These are phyloP conservation scores for Hypocrella siamensis DNA, from an alignment of 2,329 filamentous ascomycete genomes.

Conservation along the genomic window DNA sequence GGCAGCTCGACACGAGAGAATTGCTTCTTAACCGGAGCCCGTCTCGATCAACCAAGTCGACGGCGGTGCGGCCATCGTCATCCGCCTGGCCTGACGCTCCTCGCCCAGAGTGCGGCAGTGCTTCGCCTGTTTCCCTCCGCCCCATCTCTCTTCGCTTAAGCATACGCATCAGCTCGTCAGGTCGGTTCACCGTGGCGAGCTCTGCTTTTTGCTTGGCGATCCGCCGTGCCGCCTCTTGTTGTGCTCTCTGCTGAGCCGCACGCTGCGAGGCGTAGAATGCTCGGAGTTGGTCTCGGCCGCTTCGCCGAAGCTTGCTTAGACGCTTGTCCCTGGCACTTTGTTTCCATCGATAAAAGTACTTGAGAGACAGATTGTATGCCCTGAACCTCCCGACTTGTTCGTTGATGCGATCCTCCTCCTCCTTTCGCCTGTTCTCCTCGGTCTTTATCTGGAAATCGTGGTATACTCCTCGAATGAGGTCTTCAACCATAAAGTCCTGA, in stretches of 20 bases:
- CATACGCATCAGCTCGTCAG: constrained; percentile 18
- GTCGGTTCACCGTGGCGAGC: constrained; percentile 13
- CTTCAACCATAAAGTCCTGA: constrained; percentile 25
- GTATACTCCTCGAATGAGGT: constrained; percentile 26
- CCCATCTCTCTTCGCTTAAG: constrained; percentile 15
- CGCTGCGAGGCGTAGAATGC: constrained; percentile 26
- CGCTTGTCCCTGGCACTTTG: constrained; percentile 30
- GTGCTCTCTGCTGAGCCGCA: constrained; percentile 14
- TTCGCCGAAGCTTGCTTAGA: constrained; percentile 31
- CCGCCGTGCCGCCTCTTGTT: constrained; percentile 17
- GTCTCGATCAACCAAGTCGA: constrained; percentile 18
- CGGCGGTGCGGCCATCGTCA: constrained; percentile 21
- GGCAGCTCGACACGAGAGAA: constrained; percentile 7
- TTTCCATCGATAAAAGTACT: constrained; percentile 42
- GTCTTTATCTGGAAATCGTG: constrained; percentile 23
- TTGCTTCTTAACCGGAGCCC: constrained; percentile 9
- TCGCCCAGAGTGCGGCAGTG: too few species aligned
- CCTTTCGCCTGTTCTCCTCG: constrained; percentile 23
- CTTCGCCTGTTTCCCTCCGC: constrained; percentile 17
- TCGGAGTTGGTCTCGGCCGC: constrained; percentile 34
- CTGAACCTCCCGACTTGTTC: constrained; percentile 32
- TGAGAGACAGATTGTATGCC: constrained; percentile 31
- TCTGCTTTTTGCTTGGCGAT: constrained; percentile 11
- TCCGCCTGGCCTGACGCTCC: too few species aligned
- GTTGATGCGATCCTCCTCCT: constrained; percentile 31